Base-by-base conservation (phyloP, 768 basidiomycete species). In the Coprinellus micaceus region DNA sequence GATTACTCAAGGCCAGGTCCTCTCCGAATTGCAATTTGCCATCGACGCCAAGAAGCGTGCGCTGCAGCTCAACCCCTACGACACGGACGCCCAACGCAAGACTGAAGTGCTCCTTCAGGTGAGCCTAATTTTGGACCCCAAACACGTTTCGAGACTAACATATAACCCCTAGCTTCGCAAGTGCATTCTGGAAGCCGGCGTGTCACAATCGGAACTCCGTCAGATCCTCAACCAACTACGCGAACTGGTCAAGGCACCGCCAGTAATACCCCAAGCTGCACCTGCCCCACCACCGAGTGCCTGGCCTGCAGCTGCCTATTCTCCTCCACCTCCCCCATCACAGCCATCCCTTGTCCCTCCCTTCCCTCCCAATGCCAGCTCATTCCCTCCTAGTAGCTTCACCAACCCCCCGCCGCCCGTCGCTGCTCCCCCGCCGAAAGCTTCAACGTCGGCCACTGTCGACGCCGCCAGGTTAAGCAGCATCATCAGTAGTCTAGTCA, bases 51-150 rank as follows among this genome's bases (percentile, higher is more conserved):
- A 93, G 67, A 87, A 94, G 63, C 84, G 89, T 6, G 75, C 78
- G 11, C 61, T 90, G 2, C 88, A 89, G 62, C 60, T 74, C 1
- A 91, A 91, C 60, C 89, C 86, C 0, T 88, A 85, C 66, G 93
- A 98, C 64, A 64, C 74, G 15, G 68, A 75, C 10, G 77, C 88
- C 1, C 82, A 83, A 57, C 84, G 80, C 53, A 93, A 98, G 59
- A 79, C 97, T 9, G 78, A 77, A 52, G 83, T 94, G 28, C 74
- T 98, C 28, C 82, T 86, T 56, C 91, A 95, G 79, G 94, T 93
- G 65, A 45, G 86, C 67, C 22, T n/a, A 52, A 4, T 59, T 22
- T 57, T 47, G 37, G 55, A 58, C 36, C 61, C 46, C 58, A 30
- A 54, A 28, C 37, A 4, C 13, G 49, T 41, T 45, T 28, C 11